Base-by-base conservation (phyloP, 1,284 basidiomycete species). In the Cryptococcus deneoformans region DNA sequence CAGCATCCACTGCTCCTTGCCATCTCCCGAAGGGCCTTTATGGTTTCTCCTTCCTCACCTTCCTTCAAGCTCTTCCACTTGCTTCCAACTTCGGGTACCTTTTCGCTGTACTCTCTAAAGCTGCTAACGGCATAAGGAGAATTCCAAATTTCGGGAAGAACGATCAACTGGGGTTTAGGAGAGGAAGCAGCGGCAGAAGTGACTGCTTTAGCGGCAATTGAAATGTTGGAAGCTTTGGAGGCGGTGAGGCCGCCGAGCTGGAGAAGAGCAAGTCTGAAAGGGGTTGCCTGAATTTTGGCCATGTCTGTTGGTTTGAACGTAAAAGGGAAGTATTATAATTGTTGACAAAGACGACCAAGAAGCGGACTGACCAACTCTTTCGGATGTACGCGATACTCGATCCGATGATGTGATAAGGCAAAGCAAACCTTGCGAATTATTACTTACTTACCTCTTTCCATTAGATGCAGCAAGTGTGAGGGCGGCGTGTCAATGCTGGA, bases 101-200 rank as follows among this genome's bases (percentile, higher is more conserved):
- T 82, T 78, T 97, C 93, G 1, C 90, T 89, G 68, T 94, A 90
- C 34, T 86, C 81, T 0, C 89, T 87, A 72, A 96, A 95, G 70
- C 89, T 85, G 5, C 83, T 81, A 61, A 90, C 87, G 0, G 94
- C 94, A 70, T 99, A 99, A 0, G 94, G 93, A 11, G 91, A 94
- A 77, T 99, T 99, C 82, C 99, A 99, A 80, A 92, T 92, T 83
- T 99, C 95, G 3, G 96, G 95, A 43, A 99, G 80, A 12, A 96
- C 91, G 62, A 97, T 85, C 14, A 97, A 72, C 68, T 92, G 84
- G 37, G 91, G 88, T 64, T 80, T 81, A 72, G 78, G 57, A 68
- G 69, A 34, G 56, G 72, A 53, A 61, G 43, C 67, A 0, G 85
- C 86, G 1, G 92, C 93, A 66, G 84, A 84, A 6, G 83, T 71